Conservation (phyloP, 2,329 filamentous ascomycete species). For the Lasiodiplodia hormozganensis region DNA sequence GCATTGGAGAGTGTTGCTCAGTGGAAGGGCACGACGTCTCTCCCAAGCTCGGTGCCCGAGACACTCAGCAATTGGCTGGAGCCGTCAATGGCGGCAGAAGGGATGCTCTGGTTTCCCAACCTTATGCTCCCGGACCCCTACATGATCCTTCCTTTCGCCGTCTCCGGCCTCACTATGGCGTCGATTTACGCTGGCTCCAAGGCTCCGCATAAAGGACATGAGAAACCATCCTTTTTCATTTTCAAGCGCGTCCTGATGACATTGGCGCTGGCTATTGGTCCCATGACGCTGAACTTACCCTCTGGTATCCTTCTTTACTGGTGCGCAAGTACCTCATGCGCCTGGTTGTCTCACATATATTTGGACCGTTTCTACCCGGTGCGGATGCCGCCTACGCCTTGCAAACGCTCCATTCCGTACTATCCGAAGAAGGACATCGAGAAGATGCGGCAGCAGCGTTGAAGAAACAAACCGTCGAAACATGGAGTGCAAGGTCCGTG, state of each 20-base stretch:
- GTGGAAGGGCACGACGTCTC: not conserved
- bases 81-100: constrained; percentile 61
- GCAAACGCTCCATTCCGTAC: constrained; percentile 1
- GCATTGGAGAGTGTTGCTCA: not conserved
- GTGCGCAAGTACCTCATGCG: constrained; percentile 43
- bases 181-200: constrained; percentile 14
- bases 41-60: constrained; percentile 1
- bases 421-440: not conserved
- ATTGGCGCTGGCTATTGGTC: constrained; percentile 42
- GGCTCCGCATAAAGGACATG: not conserved
- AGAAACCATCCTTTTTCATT: not conserved
- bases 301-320: constrained; percentile 53
- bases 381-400: constrained; percentile 11
- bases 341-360: constrained; percentile 43
- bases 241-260: constrained; percentile 37
- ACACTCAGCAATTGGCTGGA: constrained; percentile 46
- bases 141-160: constrained; percentile 55
- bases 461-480: not conserved
- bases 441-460: not conserved
- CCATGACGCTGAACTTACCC: constrained; percentile 45
- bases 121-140: constrained; percentile 61
- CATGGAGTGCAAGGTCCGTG: not conserved
- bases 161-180: constrained; percentile 49
- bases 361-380: constrained; percentile 33
- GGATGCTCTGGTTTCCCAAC: constrained; percentile 67